Base-by-base conservation (phyloP, 2,329 filamentous ascomycete genomes). In the Escovopsis sp. region DNA sequence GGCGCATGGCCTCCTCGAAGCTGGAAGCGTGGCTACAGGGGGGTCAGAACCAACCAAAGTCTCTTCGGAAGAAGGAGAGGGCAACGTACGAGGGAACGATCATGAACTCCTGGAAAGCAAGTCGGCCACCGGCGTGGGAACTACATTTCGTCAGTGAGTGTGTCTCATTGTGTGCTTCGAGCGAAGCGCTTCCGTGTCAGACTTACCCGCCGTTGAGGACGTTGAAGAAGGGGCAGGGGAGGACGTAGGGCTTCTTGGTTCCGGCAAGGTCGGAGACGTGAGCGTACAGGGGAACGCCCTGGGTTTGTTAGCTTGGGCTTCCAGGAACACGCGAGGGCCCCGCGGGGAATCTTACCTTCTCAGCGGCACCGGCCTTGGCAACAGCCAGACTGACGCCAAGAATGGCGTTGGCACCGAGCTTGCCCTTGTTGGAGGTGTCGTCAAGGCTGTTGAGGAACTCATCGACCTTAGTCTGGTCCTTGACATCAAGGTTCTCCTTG, bases 81-180 rank as follows among this genome's bases (percentile, higher is more conserved):
- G 9, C 10, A 9, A 68, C 75, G 63, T 70, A 82, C 72, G 77
- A 80, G 51, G 85, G 85, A 45, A 89, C 85, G 55, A 93, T 89
- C 86, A 93, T 93, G 76, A 93, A 93, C 69, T 93, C 86, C 69
- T 93, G 86, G 79, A 93, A 93, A 54, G 85, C 85, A 56, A 93
- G 78, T 63, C 88, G 85, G 60, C 91, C 91, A 77, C 91, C 91
- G 53, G 91, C 91, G 74, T 98, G 91, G 59, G 89, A 96, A 55
- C 91, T 70, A 44, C 26, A 15, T 19, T 33, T 38, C 19, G 45
- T 58, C 45, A 57, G 53, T 33, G 33, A 38, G 5, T 19, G 34
- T 15, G 19, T 7, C 18, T 26, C 36, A 42, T n/a, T 26, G 38
- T 23, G 30, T 41, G 12, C 10, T n/a, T 36, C 4, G 35, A 12